Evolutionary conservation across 2,329 filamentous ascomycete genomes (phyloP).

Genomic region (Rhynchosporium agropyri): DNA sequence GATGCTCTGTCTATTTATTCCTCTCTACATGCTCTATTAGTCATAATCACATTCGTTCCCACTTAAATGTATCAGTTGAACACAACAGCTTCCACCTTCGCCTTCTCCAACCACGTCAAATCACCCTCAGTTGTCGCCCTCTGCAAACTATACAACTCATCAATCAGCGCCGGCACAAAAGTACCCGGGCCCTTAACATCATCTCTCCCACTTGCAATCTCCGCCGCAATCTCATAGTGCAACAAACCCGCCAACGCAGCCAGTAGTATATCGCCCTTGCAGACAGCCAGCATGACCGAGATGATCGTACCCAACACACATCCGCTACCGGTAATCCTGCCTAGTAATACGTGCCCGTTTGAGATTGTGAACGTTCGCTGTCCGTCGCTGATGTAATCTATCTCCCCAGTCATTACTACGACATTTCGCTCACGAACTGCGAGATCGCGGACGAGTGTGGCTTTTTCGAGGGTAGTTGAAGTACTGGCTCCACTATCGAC

Average conservation of each 20-base stretch:
- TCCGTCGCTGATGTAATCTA: conserved; percentile 80
- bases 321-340: conserved; percentile 75
- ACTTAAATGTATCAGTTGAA: not conserved
- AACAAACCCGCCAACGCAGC: conserved; percentile 74
- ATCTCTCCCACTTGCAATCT: conserved; percentile 64
- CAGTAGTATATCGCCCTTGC: conserved; percentile 64
- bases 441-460: conserved; percentile 63
- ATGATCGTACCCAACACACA: conserved; percentile 84
- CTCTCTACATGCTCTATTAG: not conserved
- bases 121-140: conserved; percentile 53
- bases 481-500: conserved; percentile 74
- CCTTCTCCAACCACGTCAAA: conserved; percentile 54
- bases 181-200: conserved; percentile 79
- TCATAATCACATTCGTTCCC: not conserved
- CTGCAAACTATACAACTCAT: conserved; percentile 62
- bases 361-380: conserved; percentile 64
- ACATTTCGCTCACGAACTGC: conserved; percentile 70
- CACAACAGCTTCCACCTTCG: conserved; percentile 50
- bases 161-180: conserved; percentile 84
- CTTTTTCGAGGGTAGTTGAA: conserved; percentile 57
- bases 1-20: not conserved
- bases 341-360: conserved; percentile 77
- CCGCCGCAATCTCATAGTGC: conserved; percentile 71
- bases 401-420: conserved; percentile 79
- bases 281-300: conserved; percentile 71